Evolutionary conservation across 352 stramenopile species (phyloP), one percentile per base, ranked within the genome.

Genomic region (Pythium dissotocum): DNA sequence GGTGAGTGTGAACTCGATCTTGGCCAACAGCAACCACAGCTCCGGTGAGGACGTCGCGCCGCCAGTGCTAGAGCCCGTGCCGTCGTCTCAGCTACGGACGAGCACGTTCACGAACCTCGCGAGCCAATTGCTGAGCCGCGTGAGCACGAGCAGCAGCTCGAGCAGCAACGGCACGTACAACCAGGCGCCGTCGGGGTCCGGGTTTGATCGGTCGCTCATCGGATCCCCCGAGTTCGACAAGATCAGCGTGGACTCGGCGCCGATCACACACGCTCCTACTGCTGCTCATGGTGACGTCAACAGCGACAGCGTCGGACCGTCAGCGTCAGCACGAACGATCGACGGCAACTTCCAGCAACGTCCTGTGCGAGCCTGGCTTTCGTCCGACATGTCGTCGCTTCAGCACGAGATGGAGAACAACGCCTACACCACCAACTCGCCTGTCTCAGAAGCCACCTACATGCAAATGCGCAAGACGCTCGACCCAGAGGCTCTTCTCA

Each of bases 381-480:
- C 64, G n/a, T 71, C 64, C 7, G 57, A 49, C n/a, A 16, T 59
- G 55, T 67, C 65, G 26, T 71, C 65, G 16, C 35, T 64, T 24
- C 58, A 66, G 52, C 58, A 53, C 42, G 65, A 66, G 42, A 58
- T 71, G 49, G 58, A 70, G 30, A 49, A 64, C 24, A 63, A 64
- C 49, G 56, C 40, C 6, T 63, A 51, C 36, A 33, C 51, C 24
- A 28, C 52, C 10, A 52, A 52, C 44, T 61, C 65, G 30, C 26
- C 65, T 14, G 26, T 63, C 38, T 67, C 65, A 24, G 66, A 67
- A 26, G 24, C 66, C 30, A 59, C 59, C 16, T 72, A 72, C 66
- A 61, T 67, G 58, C 60, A 62, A 24, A 65, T 71, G 65, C 65
- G 65, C 38, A 62, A 64, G 58, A 71, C 65, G 30, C 65, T 71